These are phyloP conservation scores for Diplodia corticola DNA, from an alignment of 2,329 filamentous ascomycete species.

Conservation along the genomic window DNA sequence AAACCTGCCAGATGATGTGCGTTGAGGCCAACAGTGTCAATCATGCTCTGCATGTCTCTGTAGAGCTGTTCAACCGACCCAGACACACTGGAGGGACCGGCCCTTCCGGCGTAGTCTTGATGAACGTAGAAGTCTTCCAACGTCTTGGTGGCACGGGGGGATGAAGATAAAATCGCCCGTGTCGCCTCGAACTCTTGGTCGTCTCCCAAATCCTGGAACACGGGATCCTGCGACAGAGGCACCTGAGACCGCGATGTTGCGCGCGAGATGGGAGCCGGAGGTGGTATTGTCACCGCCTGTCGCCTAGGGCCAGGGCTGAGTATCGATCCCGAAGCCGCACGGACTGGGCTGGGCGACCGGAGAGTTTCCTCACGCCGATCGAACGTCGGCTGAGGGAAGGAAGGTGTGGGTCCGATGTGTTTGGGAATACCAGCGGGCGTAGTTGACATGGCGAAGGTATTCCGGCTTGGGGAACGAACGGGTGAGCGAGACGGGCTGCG, in stretches of 20 bases:
- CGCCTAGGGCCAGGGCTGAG: conserved; percentile 29
- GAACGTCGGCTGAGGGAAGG: conserved; percentile 52
- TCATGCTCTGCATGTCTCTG: conserved; percentile 87
- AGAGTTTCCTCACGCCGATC: conserved; percentile 56
- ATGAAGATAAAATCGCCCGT: background rate
- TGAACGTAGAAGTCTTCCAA: conserved; percentile 61
- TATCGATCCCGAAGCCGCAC: conserved; percentile 56
- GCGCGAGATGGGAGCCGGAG: conserved; percentile 31
- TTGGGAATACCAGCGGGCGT: conserved; percentile 42
- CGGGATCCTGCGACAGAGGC: conserved; percentile 41
- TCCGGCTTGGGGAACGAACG: conserved; percentile 18
- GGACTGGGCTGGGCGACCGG: conserved; percentile 71
- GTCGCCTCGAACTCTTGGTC: conserved; percentile 59
- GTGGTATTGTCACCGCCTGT: conserved; percentile 35
- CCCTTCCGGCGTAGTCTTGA: conserved; percentile 46
- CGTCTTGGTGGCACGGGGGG: conserved; percentile 2
- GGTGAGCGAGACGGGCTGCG: conserved; percentile 30
- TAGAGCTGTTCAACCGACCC: conserved; percentile 59
- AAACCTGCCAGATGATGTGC: conserved; percentile 64
- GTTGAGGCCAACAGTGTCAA: conserved; percentile 88
- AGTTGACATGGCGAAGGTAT: conserved; percentile 15
- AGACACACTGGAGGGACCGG: conserved; percentile 44
- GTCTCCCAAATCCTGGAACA: conserved; percentile 39
- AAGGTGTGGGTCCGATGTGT: conserved; percentile 44
- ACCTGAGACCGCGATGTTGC: conserved; percentile 32